A percentile compares a stretch with the other conserved stretches of the same genome.
Conservation (phyloP, 2,329 filamentous ascomycete genomes). For the Ophiosphaerella narmari region DNA sequence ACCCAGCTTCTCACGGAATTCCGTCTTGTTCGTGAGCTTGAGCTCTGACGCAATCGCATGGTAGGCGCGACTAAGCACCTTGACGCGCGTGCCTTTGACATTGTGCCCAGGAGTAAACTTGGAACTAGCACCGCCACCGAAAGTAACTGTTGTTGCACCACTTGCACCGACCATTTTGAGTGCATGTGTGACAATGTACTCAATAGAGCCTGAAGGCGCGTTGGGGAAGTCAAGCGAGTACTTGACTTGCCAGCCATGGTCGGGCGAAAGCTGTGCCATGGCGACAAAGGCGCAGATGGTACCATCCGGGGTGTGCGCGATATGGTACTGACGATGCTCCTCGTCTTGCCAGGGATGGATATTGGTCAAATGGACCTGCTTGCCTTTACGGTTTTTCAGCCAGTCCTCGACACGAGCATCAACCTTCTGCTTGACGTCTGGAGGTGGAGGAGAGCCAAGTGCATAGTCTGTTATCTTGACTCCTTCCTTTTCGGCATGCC, state of each 20-base stretch:
- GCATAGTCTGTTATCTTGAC: constrained; percentile 77
- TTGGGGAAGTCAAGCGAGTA: constrained; percentile 93
- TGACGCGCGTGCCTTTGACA: constrained; percentile 77
- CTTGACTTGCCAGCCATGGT: constrained; percentile 91
- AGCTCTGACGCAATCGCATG: constrained; percentile 80
- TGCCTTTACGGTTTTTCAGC: constrained; percentile 78
- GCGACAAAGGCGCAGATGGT: constrained; percentile 78
- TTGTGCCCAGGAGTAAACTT: constrained; percentile 80
- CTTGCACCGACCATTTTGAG: constrained; percentile 64
- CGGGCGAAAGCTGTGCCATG: constrained; percentile 77
- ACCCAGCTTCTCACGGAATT: constrained; percentile 90
- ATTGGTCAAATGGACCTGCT: constrained; percentile 87
- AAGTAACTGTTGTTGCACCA: constrained; percentile 74
- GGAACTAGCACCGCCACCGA: constrained; percentile 79
- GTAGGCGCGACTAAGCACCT: constrained; percentile 82
- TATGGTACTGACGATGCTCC: constrained; percentile 83
- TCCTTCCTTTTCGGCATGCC: constrained; percentile 80
- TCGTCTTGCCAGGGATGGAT: constrained; percentile 86
- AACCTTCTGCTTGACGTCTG: constrained; percentile 70
- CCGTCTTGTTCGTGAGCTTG: constrained; percentile 79
- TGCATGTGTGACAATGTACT: constrained; percentile 76
- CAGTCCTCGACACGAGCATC: constrained; percentile 78
- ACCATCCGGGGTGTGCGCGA: constrained; percentile 73
- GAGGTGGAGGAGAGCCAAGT: constrained; percentile 64
- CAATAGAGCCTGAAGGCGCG: constrained; percentile 84